These are phyloP conservation scores for Fomitopsis pinicola DNA, from an alignment of 1,284 basidiomycete species.

Conservation along the genomic window DNA sequence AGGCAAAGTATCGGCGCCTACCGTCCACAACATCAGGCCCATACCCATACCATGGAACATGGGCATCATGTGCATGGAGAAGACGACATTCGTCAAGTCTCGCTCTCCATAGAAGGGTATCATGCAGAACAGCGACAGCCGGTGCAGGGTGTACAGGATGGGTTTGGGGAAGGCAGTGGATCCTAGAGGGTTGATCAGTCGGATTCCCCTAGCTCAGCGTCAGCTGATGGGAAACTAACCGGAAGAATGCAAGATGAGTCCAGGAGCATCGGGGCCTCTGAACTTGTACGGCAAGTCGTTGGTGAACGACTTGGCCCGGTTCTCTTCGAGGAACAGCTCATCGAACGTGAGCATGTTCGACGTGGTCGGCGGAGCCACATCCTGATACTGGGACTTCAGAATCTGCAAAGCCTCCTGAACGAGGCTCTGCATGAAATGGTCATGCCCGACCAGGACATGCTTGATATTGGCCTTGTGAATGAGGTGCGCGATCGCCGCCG, in stretches of 20 bases:
- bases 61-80: constrained; percentile 17
- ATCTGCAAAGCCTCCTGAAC: neutral
- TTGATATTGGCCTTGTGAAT: constrained; percentile 21
- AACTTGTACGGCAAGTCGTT: neutral
- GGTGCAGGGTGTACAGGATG: constrained; percentile 11
- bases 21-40: constrained; percentile 3
- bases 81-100: constrained; percentile 12
- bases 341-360: constrained; percentile 1
- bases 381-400: neutral
- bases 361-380: neutral
- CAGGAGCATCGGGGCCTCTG: constrained; percentile 17
- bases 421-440: constrained; percentile 21
- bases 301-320: neutral
- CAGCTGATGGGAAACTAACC: constrained; percentile 16
- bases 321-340: neutral
- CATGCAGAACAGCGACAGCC: constrained; percentile 4
- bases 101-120: constrained; percentile 9
- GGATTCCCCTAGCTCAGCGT: neutral
- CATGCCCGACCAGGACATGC: constrained; percentile 25
- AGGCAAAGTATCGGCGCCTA: neutral
- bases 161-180: constrained; percentile 24
- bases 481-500: constrained; percentile 30
- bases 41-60: constrained; percentile 20
- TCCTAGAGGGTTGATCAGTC: constrained; percentile 9
- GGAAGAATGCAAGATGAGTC: constrained; percentile 29